These are phyloP conservation scores for Microdochium paspali DNA, from an alignment of 2,329 filamentous ascomycete genomes.

Conservation along the genomic window DNA sequence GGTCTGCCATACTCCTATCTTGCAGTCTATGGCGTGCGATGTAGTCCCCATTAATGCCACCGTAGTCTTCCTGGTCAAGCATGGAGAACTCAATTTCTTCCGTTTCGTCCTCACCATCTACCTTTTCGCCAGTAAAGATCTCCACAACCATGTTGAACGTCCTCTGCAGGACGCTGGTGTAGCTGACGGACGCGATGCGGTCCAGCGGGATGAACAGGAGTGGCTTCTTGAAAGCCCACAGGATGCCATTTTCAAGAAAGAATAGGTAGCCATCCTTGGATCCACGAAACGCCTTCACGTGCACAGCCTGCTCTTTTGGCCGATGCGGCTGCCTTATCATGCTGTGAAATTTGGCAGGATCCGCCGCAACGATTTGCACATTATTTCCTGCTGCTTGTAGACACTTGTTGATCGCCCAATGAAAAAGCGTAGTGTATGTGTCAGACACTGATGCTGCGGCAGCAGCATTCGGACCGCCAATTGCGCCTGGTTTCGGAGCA, in stretches of 20 bases:
- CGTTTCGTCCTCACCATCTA: conserved; percentile 32
- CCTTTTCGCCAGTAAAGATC: conserved; percentile 30
- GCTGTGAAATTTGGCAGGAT: conserved; percentile 48
- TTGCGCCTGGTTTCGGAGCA: conserved; percentile 49
- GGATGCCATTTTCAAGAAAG: conserved; percentile 55
- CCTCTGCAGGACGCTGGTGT: conserved; percentile 56
- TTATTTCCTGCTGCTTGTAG: conserved; percentile 38
- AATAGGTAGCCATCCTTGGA: conserved; percentile 62
- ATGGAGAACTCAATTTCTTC: conserved; percentile 60
- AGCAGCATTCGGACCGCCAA: conserved; percentile 39
- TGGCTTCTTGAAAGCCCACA: conserved; percentile 65
- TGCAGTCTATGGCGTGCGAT: conserved; percentile 51
- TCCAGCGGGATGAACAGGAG: conserved; percentile 54
- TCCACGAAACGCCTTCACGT: conserved; percentile 57
- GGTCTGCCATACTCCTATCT: conserved; percentile 60
- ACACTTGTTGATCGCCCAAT: conserved; percentile 48
- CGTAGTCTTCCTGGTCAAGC: conserved; percentile 61
- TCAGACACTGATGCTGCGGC: conserved; percentile 46
- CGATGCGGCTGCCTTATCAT: conserved; percentile 46
- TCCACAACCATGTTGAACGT: conserved; percentile 62
- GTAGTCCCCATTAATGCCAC: conserved; percentile 52
- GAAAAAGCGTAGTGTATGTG: conserved; percentile 46
- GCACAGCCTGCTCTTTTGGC: conserved; percentile 53
- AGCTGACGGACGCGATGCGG: conserved; percentile 53
- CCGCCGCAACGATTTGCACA: conserved; percentile 39